Percentiles rank a stretch among this genome's conserved stretches.
These are phyloP conservation scores for Stentor coeruleus DNA, from an alignment of 73 alveolate species.

Conservation along the genomic window DNA sequence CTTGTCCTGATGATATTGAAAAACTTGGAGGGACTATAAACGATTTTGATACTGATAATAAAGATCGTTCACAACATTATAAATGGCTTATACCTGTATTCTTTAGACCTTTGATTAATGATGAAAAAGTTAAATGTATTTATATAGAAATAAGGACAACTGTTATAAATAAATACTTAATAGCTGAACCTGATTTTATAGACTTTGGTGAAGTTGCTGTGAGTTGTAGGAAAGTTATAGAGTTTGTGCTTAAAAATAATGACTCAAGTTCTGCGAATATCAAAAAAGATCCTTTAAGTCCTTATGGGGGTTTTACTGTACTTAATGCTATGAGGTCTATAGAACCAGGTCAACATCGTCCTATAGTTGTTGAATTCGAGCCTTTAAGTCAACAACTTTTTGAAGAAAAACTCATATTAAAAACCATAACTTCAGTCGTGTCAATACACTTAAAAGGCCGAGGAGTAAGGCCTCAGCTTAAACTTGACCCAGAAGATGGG, in stretches of 20 bases:
- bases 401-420: constrained; percentile 81
- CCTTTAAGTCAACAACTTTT: constrained; percentile 84
- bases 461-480: constrained; percentile 97
- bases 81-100: constrained; percentile 90
- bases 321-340: constrained; percentile 87
- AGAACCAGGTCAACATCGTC: constrained; percentile 82
- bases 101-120: constrained; percentile 41
- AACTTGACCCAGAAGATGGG: constrained; percentile 79
- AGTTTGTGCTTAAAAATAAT: constrained; percentile 74
- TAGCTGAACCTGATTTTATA: constrained; percentile 73
- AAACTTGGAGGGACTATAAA: constrained; percentile 73
- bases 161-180: constrained; percentile 75
- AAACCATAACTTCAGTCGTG: constrained; percentile 76
- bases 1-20: constrained; percentile 59
- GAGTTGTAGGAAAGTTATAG: constrained; percentile 77
- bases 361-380: constrained; percentile 83
- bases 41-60: constrained; percentile 59
- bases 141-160: constrained; percentile 81
- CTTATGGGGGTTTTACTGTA: constrained; percentile 89
- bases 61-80: constrained; percentile 79
- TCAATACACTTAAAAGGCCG: constrained; percentile 84
- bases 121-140: not conserved
- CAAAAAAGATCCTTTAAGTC: constrained; percentile 83
- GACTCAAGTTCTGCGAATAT: constrained; percentile 69
- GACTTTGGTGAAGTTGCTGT: constrained; percentile 97